These are phyloP conservation scores for Vaccinium vitisidaea DNA, from an alignment of 148 eudicot species.

Conservation along the genomic window DNA sequence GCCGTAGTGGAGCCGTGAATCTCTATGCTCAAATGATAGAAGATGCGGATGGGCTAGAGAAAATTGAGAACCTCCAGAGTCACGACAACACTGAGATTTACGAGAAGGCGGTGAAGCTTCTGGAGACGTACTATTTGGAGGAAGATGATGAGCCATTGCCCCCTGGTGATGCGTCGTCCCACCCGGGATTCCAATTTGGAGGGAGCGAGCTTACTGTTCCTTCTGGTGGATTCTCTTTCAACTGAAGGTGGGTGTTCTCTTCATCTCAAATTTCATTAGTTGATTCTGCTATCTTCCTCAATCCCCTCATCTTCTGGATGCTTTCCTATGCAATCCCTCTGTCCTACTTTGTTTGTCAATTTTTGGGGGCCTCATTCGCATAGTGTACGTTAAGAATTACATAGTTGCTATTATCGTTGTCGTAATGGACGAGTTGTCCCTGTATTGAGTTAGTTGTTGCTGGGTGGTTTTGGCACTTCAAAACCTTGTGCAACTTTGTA, in stretches of 20 bases:
- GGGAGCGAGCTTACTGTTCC: constrained; percentile 37
- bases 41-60: constrained; percentile 31
- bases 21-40: constrained; percentile 35
- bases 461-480: constrained; percentile 14
- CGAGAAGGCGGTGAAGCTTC: constrained; percentile 35
- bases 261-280: not conserved
- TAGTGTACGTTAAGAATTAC: not conserved
- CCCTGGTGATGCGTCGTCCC: constrained; percentile 27
- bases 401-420: not conserved
- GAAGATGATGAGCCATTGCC: constrained; percentile 53
- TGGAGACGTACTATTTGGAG: constrained; percentile 48
- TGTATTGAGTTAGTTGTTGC: not conserved
- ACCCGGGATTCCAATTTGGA: constrained; percentile 34
- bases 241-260: constrained; percentile 29
- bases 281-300: too few species aligned
- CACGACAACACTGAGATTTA: constrained; percentile 35
- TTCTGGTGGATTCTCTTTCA: constrained; percentile 47
- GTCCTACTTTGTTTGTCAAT: not conserved
- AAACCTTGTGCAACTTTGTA: constrained; percentile 1
- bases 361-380: not conserved
- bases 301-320: constrained; percentile 5
- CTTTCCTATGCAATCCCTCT: not conserved
- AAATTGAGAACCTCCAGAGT: constrained; percentile 36
- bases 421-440: not conserved
- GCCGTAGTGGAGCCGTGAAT: constrained; percentile 26